Conservation (phyloP, 2,329 filamentous ascomycete species). For the Aureobasidium sp. region DNA sequence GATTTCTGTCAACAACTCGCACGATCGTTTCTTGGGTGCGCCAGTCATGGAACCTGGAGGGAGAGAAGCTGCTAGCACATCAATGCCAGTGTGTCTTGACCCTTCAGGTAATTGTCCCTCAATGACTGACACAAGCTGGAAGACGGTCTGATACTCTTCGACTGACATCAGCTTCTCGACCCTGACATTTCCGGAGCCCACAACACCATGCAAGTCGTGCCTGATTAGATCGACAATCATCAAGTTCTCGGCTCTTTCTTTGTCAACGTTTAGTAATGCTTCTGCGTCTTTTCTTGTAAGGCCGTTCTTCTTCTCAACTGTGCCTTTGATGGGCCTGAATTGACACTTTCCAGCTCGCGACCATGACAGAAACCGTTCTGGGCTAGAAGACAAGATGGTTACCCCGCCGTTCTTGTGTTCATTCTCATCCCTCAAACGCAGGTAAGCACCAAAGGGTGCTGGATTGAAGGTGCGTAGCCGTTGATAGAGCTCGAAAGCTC, state of each 20-base stretch:
- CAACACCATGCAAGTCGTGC: conserved; percentile 83
- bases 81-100: conserved; percentile 53
- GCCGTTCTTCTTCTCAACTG: conserved; percentile 67
- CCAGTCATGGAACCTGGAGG: conserved; percentile 96
- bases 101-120: conserved; percentile 52
- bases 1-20: conserved; percentile 67
- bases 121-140: conserved; percentile 84
- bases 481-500: conserved; percentile 63
- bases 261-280: conserved; percentile 66
- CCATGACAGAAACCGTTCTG: conserved; percentile 80
- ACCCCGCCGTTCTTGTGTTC: conserved; percentile 34
- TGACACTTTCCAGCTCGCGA: conserved; percentile 55
- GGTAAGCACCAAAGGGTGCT: conserved; percentile 77
- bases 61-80: conserved; percentile 68
- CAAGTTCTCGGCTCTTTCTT: conserved; percentile 90
- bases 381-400: conserved; percentile 75
- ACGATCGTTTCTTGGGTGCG: conserved; percentile 87
- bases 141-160: conserved; percentile 86
- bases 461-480: conserved; percentile 65
- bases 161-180: conserved; percentile 77
- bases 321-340: conserved; percentile 95
- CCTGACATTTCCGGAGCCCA: conserved; percentile 63
- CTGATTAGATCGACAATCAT: conserved; percentile 98
- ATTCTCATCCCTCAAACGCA: conserved; percentile 51
- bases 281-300: conserved; percentile 68